phyloP scores from a whole-genome alignment of 495 filamentous ascomycete genomes.

The Aspergillus sparsus region DNA sequence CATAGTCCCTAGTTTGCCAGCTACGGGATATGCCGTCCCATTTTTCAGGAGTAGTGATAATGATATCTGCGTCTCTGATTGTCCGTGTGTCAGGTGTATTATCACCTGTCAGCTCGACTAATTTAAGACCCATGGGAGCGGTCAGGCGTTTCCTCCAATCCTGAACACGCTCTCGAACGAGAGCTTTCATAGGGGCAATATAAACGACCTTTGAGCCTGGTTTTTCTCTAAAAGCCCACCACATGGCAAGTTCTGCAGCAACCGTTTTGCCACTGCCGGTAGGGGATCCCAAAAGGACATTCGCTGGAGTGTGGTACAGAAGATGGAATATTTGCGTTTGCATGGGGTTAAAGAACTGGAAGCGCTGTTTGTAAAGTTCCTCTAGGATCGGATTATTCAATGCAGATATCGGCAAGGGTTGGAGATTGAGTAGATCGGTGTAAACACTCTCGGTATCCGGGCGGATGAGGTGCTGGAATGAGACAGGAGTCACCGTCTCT shows the following conservation, averaged over 20 bases:
- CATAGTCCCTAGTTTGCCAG: constrained; percentile 96
- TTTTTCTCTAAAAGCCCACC: constrained; percentile 97
- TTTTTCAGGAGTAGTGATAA: constrained; percentile 98
- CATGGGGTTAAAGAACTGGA: constrained; percentile 98
- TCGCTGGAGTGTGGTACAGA: constrained; percentile 85
- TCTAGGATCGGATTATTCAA: constrained; percentile 86
- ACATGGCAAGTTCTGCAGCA: constrained; percentile 97
- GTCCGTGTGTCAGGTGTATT: constrained; percentile 96
- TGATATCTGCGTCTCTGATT: constrained; percentile 93
- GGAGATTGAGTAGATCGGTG: constrained; percentile 88
- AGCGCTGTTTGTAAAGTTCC: constrained; percentile 82
- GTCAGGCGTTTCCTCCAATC: constrained; percentile 92
- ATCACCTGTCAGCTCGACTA: constrained; percentile 97
- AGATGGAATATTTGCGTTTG: constrained; percentile 98
- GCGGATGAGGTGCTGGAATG: constrained; percentile 96
- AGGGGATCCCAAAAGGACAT: constrained; percentile 94
- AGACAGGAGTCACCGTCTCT: constrained; percentile 92
- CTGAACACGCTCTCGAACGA: constrained; percentile 93
- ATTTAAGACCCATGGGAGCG: constrained; percentile 77
- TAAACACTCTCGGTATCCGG: constrained; percentile 98
- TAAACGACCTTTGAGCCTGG: constrained; percentile 98
- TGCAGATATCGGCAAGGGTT: constrained; percentile 84
- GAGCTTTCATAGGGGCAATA: constrained; percentile 98
- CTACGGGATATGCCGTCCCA: constrained; percentile 99
- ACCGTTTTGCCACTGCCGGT: constrained; percentile 98